A percentile compares a stretch with the other conserved stretches of the same genome.
Conservation (phyloP, 768 basidiomycete genomes). For the Serendipita sp. region DNA sequence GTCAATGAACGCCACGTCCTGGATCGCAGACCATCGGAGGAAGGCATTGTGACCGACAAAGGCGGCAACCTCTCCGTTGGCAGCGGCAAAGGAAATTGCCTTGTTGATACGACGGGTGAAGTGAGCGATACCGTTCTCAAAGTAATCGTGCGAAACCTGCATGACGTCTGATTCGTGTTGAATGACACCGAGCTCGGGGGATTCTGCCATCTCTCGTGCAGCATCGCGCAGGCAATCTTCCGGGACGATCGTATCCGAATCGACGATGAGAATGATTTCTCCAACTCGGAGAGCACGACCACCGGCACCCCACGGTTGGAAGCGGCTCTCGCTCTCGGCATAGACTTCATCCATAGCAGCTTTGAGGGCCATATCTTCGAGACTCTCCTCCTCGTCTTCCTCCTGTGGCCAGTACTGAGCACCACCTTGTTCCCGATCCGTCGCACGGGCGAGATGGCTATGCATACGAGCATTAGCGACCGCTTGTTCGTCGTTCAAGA, state of each 20-base stretch:
- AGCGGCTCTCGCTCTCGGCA: slow-evolving; percentile 10
- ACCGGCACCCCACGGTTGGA: slow-evolving; percentile 18
- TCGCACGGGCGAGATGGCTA: background rate
- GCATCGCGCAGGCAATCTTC: slow-evolving; percentile 27
- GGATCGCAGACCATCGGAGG: slow-evolving; percentile 41
- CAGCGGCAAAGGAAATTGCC: slow-evolving; percentile 61
- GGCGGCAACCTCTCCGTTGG: slow-evolving; percentile 69
- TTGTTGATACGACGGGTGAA: slow-evolving; percentile 81
- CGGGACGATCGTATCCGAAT: slow-evolving; percentile 22
- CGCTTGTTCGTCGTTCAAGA: slow-evolving; percentile 20
- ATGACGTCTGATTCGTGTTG: slow-evolving; percentile 49
- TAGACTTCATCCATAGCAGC: slow-evolving; percentile 19
- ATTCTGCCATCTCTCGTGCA: slow-evolving; percentile 19
- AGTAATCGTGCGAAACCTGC: slow-evolving; percentile 80
- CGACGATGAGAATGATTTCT: slow-evolving; percentile 20
- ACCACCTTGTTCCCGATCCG: background rate
- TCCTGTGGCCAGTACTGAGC: slow-evolving; percentile 11
- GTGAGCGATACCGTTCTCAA: slow-evolving; percentile 82
- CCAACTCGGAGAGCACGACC: slow-evolving; percentile 19
- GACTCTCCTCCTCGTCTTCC: slow-evolving; percentile 15
- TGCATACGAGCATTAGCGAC: background rate
- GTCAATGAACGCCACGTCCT: slow-evolving; percentile 38
- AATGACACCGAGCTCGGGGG: slow-evolving; percentile 23
- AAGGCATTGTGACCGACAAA: slow-evolving; percentile 79
- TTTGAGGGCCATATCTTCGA: slow-evolving; percentile 14